phyloP scores from a whole-genome alignment of 2,329 filamentous ascomycete genomes.

The Emericellopsis cladophorae region DNA sequence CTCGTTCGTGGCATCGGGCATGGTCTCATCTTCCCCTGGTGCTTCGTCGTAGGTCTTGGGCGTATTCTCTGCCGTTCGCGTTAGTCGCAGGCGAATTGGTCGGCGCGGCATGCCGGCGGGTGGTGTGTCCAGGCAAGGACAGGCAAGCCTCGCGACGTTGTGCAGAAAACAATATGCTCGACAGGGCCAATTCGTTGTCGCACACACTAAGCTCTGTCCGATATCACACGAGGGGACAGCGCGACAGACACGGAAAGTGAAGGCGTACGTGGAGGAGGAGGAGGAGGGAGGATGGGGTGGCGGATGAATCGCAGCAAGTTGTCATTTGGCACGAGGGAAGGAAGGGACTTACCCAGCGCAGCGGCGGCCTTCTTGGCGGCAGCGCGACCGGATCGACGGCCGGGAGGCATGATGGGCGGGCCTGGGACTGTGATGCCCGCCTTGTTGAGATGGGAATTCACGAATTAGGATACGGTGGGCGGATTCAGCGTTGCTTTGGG shows the following conservation, averaged over 20 bases:
- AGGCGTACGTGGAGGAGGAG: no score
- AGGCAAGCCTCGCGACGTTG: background rate
- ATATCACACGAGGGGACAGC: background rate
- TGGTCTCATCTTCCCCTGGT: constrained; percentile 16
- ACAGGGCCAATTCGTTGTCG: no score
- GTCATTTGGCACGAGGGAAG: background rate
- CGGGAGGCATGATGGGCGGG: constrained; percentile 9
- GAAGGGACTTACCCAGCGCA: constrained; percentile 31
- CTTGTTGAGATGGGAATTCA: no score
- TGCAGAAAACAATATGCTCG: background rate
- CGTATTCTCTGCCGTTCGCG: constrained; percentile 24
- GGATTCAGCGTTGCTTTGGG: no score
- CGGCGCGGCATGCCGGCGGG: background rate
- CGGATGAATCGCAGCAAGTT: background rate
- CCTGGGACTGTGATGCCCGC: no score
- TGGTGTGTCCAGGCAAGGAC: background rate
- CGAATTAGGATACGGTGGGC: no score
- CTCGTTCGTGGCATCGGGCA: constrained; percentile 21
- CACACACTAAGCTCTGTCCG: no score
- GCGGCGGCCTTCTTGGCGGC: constrained; percentile 40
- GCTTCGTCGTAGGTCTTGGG: constrained; percentile 12
- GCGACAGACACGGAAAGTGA: background rate
- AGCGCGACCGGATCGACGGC: constrained; percentile 38
- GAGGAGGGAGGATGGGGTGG: no score
- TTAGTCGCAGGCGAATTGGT: constrained; percentile 18